Evolutionary conservation across 164 flowering plant species (phyloP), one percentile per base, ranked within the genome.

Genomic region (Warburgia ugandensis): DNA sequence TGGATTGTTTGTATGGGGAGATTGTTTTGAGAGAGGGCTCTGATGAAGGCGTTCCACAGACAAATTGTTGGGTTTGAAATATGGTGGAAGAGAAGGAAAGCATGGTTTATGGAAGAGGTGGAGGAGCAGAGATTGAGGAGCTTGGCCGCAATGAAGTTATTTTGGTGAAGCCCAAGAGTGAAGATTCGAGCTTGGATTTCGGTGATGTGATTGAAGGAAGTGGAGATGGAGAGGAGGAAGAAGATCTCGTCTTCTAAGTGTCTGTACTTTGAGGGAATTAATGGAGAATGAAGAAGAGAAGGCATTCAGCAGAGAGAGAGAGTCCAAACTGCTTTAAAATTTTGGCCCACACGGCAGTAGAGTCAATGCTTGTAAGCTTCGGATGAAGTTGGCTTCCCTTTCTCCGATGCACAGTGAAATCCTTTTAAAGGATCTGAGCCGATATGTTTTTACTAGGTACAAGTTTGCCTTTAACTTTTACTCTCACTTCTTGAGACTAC

Each of bases 181-280:
- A 63, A 51, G 11, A 57, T 32, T 27, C 13, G 46, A 16, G 67
- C 62, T 6, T 63, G 67, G 62, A 47, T 46, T 28, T 57, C n/a
- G n/a, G 26, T 37, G 27, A 53, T 36, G 40, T 60, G 64, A 16
- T 37, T 36, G 48, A 46, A 47, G 53, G 37, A 41, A 30, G 58
- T 45, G 25, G 58, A 29, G 19, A n/a, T 46, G 46, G 47, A 38
- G 1, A 60, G 26, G 48, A 53, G 41, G 30, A 32, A 37, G 48
- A 60, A 53, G 39, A 60, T 46, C 13, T 45, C 58, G 47, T 60
- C 64, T 40, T 60, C 63, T 28, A 53, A 14, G 20, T 13, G 13
- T 53, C 35, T 60, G 41, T 38, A 38, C 14, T 52, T 52, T 5
- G 64, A 53, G 5, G 28, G n/a, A 35, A 30, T 30, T 36, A 52